phyloP scores from a whole-genome alignment of 2,329 filamentous ascomycete genomes.

The Didymella sp. region DNA sequence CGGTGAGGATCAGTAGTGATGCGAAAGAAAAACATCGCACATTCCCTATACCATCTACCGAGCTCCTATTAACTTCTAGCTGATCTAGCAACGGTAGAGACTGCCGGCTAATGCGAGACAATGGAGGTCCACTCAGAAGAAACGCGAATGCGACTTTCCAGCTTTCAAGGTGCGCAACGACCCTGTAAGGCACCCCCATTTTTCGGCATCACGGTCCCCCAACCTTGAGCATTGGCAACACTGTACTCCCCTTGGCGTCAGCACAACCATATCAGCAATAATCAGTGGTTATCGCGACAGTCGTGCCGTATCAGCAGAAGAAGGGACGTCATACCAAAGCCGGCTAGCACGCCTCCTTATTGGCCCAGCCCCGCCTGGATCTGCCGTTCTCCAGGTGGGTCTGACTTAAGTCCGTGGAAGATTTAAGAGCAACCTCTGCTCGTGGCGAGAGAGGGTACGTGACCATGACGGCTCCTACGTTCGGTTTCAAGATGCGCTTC shows the following conservation, averaged over 20 bases:
- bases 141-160: not conserved
- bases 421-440: constrained; percentile 32
- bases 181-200: constrained; percentile 20
- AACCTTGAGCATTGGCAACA: constrained; percentile 32
- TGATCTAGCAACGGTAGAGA: not conserved
- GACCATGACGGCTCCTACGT: constrained; percentile 31
- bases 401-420: constrained; percentile 19
- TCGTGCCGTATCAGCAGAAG: constrained; percentile 8
- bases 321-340: constrained; percentile 29
- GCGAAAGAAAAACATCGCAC: not conserved
- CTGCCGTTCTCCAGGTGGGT: constrained; percentile 23
- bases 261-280: constrained; percentile 6
- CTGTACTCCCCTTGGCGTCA: constrained; percentile 20
- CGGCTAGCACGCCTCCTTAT: constrained; percentile 27
- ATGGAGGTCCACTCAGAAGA: constrained; percentile 1
- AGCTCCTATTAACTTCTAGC: not conserved
- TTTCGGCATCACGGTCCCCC: constrained; percentile 17
- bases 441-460: constrained; percentile 20
- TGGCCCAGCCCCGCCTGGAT: constrained; percentile 37
- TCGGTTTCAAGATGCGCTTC: constrained; percentile 25
- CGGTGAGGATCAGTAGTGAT: not conserved
- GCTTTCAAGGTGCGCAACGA: not conserved
- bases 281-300: constrained; percentile 7
- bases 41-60: not conserved
- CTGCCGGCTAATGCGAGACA: not conserved